These are phyloP conservation scores for Neurospora sp. DNA, from an alignment of 495 filamentous ascomycete species.

Conservation along the genomic window DNA sequence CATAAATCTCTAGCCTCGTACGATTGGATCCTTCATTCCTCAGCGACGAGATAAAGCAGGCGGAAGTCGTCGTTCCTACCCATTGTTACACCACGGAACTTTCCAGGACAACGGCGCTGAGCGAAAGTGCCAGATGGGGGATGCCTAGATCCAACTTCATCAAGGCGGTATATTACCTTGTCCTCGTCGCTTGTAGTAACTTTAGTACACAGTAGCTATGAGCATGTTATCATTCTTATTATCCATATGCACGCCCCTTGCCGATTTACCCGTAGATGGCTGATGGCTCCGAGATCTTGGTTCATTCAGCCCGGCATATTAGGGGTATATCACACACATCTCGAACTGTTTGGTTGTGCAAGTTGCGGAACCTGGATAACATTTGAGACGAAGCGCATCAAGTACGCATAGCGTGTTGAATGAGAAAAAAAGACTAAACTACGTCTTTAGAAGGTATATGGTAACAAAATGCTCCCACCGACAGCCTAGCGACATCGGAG, in stretches of 20 bases:
- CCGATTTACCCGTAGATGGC: neutral
- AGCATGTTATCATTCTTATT: neutral
- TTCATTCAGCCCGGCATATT: neutral
- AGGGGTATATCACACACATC: neutral
- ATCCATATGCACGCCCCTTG: neutral
- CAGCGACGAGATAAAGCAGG: neutral
- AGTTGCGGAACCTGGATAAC: neutral
- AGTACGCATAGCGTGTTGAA: neutral
- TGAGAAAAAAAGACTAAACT: neutral
- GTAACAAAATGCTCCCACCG: neutral
- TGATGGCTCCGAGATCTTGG: neutral
- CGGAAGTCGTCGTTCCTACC: neutral
- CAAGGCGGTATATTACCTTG: neutral
- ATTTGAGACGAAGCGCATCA: neutral
- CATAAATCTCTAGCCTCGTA: neutral
- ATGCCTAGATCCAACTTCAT: neutral
- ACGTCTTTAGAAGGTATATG: neutral
- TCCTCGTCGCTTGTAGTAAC: neutral
- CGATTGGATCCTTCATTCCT: neutral
- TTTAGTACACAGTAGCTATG: neutral
- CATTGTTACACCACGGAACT: neutral
- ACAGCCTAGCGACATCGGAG: neutral
- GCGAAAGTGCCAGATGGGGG: neutral
- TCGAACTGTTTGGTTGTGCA: neutral
- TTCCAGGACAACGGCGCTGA: neutral